These are phyloP conservation scores for Aspergillus ruber DNA, from an alignment of 2,329 filamentous ascomycete species.

Conservation along the genomic window DNA sequence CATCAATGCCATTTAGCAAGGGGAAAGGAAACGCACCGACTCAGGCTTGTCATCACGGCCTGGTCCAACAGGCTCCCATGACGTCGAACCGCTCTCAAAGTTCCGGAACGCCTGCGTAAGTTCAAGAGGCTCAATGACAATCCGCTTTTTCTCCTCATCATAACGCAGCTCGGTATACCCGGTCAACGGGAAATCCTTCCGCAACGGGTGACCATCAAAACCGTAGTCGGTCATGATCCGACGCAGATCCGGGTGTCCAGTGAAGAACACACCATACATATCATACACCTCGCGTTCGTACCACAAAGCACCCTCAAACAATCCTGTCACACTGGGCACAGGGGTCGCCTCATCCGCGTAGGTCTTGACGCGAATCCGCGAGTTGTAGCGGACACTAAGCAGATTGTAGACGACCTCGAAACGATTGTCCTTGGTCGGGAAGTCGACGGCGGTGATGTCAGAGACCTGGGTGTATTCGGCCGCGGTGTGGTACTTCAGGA, in stretches of 20 bases:
- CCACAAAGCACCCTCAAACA: conserved; percentile 97
- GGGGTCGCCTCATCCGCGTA: conserved; percentile 95
- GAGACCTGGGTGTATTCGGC: conserved; percentile 93
- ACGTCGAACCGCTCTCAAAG: conserved; percentile 80
- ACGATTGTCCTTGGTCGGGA: conserved; percentile 86
- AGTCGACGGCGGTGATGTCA: conserved; percentile 91
- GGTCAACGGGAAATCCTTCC: conserved; percentile 96
- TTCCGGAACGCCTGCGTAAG: conserved; percentile 98
- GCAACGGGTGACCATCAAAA: conserved; percentile 92
- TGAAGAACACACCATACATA: conserved; percentile 94
- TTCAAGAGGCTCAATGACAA: conserved; percentile 95
- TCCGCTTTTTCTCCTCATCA: conserved; percentile 99
- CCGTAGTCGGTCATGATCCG: conserved; percentile 99
- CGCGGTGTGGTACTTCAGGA: conserved; percentile 95
- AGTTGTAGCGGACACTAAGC: conserved; percentile 91
- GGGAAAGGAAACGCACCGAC: conserved; percentile 36
- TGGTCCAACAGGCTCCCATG: conserved; percentile 62
- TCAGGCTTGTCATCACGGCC: conserved; percentile 77
- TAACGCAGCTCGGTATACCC: conserved; percentile 98
- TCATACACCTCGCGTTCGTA: conserved; percentile 98
- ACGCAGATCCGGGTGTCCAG: conserved; percentile 87
- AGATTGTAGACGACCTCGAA: conserved; percentile 99
- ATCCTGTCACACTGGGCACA: conserved; percentile 75
- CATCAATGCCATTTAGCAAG: not conserved
- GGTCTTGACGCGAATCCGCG: conserved; percentile 94